These are phyloP conservation scores for Ustilago shanxiensis DNA, from an alignment of 1,284 basidiomycete species.

Conservation along the genomic window DNA sequence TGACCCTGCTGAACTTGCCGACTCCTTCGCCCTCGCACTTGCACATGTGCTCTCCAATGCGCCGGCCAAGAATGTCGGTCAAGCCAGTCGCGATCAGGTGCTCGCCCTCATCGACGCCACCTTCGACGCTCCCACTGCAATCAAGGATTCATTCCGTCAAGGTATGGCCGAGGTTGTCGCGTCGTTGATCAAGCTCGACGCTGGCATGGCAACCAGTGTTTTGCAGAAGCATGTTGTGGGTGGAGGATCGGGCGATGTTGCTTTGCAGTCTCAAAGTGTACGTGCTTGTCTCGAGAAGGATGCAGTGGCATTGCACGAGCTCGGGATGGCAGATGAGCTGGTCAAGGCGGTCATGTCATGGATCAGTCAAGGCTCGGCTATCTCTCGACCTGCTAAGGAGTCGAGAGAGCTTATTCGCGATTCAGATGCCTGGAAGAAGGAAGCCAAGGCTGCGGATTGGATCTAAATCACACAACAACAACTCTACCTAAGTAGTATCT, in stretches of 20 bases:
- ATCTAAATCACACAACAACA: conserved; percentile 6
- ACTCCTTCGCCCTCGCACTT: conserved; percentile 82
- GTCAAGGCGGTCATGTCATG: conserved; percentile 50
- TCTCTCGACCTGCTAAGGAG: conserved; percentile 50
- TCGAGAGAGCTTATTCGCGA: conserved; percentile 36
- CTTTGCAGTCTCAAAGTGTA: conserved; percentile 46
- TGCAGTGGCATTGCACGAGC: conserved; percentile 34
- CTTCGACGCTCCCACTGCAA: conserved; percentile 73
- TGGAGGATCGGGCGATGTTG: conserved; percentile 28
- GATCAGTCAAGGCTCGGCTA: conserved; percentile 50
- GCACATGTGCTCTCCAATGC: conserved; percentile 81
- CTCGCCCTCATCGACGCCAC: conserved; percentile 83
- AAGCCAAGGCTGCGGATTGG: conserved; percentile 51
- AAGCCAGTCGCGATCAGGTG: conserved; percentile 79
- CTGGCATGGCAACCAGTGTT: conserved; percentile 19
- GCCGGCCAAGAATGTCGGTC: conserved; percentile 80
- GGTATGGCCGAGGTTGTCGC: conserved; percentile 78
- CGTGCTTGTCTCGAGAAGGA: conserved; percentile 40
- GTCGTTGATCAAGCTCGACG: conserved; percentile 76
- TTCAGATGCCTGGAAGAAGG: conserved; percentile 34
- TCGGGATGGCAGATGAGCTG: conserved; percentile 37
- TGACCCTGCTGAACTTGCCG: conserved; percentile 69
- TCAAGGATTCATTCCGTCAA: conserved; percentile 76
- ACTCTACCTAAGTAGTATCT: neutral
- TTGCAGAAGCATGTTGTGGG: conserved; percentile 37